Evolutionary conservation across 768 basidiomycete genomes (phyloP).

Genomic region (Podaxis mareebaensis): DNA sequence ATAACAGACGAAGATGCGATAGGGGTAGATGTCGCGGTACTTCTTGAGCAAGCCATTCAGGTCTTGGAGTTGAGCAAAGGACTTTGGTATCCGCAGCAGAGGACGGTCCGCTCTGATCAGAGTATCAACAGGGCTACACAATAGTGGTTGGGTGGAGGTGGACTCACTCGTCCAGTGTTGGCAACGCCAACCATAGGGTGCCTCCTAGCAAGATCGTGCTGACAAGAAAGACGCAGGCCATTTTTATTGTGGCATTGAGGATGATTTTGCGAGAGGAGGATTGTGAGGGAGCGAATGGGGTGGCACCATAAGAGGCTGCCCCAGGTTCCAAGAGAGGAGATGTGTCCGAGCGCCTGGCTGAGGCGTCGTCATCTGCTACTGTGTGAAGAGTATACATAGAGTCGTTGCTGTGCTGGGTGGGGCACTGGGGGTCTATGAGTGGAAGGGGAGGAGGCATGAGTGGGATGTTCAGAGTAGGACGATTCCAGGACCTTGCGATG

Average conservation of each 20-base stretch:
- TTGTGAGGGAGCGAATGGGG: constrained; percentile 37
- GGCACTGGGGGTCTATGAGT: constrained; percentile 21
- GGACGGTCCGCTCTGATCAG: constrained; percentile 68
- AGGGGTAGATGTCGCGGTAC: constrained; percentile 87
- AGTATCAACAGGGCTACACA: constrained; percentile 18
- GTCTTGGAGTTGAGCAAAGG: constrained; percentile 82
- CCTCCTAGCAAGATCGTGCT: constrained; percentile 73
- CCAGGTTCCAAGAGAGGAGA: constrained; percentile 46
- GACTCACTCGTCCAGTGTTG: constrained; percentile 75
- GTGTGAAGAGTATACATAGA: constrained; percentile 68
- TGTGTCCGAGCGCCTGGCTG: constrained; percentile 26
- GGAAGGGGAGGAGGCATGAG: constrained; percentile 24
- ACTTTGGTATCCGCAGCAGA: constrained; percentile 79
- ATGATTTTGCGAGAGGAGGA: constrained; percentile 59
- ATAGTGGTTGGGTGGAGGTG: not conserved
- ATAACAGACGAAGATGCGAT: constrained; percentile 84
- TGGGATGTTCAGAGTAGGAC: constrained; percentile 7
- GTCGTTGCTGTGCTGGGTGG: constrained; percentile 24
- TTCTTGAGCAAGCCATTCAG: constrained; percentile 88
- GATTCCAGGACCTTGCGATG: not conserved
- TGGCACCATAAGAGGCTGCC: constrained; percentile 55
- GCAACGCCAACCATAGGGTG: constrained; percentile 79
- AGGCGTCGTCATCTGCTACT: constrained; percentile 37
- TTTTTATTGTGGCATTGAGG: constrained; percentile 81
- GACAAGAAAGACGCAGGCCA: constrained; percentile 73